Percentiles rank a stretch among this genome's conserved stretches.
Conservation (phyloP, 108 stramenopile genomes). For the Ochromonas danica region DNA sequence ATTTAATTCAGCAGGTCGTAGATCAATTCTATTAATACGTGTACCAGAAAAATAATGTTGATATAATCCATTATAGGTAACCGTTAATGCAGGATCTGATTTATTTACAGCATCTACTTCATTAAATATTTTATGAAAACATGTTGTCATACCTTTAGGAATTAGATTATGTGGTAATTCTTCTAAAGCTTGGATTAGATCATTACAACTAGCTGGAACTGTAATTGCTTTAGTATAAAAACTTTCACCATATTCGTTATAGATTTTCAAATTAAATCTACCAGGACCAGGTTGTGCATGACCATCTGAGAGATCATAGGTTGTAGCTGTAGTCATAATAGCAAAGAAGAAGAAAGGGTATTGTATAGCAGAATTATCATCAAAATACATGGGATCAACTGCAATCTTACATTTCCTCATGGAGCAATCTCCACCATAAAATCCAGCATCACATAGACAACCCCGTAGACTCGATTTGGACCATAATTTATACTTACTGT, state of each 20-base stretch:
- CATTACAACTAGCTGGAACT: not conserved
- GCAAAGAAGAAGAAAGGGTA: conserved; percentile 30
- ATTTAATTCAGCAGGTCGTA: not conserved
- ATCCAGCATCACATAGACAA: conserved; percentile 24
- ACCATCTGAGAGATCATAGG: conserved; percentile 7
- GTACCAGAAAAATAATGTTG: not conserved
- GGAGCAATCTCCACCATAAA: conserved; percentile 31
- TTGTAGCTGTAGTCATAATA: not conserved
- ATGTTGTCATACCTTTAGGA: not conserved
- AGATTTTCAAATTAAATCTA: not conserved
- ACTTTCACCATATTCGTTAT: not conserved
- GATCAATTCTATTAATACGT: not conserved
- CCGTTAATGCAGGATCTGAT: not conserved
- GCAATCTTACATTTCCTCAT: not conserved
- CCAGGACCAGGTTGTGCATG: not conserved
- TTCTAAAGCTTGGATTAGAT: conserved; percentile 10
- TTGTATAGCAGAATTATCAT: conserved; percentile 3
- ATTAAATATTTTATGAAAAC: not conserved
- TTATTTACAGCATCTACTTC: not conserved
- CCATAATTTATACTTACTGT: conserved; percentile 17
- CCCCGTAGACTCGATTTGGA: not conserved
- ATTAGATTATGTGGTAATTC: not conserved
- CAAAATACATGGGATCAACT: conserved; percentile 22
- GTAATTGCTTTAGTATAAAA: not conserved
- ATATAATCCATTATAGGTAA: not conserved